Conservation (phyloP, 306 rosid species). For the Macrotyloma uniflorum region DNA sequence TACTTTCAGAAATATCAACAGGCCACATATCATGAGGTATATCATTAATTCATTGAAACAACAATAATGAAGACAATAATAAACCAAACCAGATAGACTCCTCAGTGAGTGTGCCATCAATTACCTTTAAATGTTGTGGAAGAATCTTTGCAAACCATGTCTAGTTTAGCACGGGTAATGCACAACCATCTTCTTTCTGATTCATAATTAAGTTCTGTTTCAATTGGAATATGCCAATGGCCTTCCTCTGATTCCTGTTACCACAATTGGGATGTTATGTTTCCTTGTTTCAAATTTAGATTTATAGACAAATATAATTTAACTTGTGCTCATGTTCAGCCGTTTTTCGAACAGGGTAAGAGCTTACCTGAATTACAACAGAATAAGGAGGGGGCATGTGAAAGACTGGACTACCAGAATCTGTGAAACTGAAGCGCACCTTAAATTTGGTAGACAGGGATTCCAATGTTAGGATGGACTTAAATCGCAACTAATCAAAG, state of each 20-base stretch:
- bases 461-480: slow-evolving; percentile 26
- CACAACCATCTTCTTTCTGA: slow-evolving; percentile 83
- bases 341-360: slow-evolving; percentile 5
- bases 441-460: slow-evolving; percentile 43
- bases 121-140: slow-evolving; percentile 55
- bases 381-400: slow-evolving; percentile 97
- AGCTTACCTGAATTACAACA: slow-evolving; percentile 79
- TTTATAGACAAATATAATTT: slow-evolving; percentile 15
- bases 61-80: background rate
- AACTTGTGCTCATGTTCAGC: background rate
- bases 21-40: background rate
- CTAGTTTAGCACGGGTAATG: slow-evolving; percentile 59
- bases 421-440: slow-evolving; percentile 86
- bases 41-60: slow-evolving; percentile 9
- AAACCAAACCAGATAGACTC: slow-evolving; percentile 25
- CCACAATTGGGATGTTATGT: slow-evolving; percentile 42
- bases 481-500: slow-evolving; percentile 18
- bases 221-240: slow-evolving; percentile 90
- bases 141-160: slow-evolving; percentile 39
- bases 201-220: slow-evolving; percentile 60
- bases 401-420: slow-evolving; percentile 71
- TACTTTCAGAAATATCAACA: background rate
- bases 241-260: slow-evolving; percentile 89
- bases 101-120: slow-evolving; percentile 1
- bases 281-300: slow-evolving; percentile 24